These are phyloP conservation scores for Nothophaeocryptopus gaeumannii DNA, from an alignment of 2,329 filamentous ascomycete species.

Conservation along the genomic window DNA sequence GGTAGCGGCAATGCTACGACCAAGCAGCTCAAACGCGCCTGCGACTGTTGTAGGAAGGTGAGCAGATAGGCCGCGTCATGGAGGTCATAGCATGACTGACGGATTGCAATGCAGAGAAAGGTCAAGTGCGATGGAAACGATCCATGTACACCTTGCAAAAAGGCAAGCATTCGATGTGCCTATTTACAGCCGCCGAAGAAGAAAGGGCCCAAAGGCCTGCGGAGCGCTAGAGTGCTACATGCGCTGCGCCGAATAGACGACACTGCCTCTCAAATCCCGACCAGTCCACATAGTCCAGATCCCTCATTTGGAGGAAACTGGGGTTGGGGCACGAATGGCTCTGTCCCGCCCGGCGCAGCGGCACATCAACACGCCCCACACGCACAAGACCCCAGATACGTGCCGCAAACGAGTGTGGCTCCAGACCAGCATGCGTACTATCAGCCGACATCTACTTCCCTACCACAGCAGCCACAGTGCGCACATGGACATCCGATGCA, in stretches of 20 bases:
- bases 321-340: slow-evolving; percentile 26
- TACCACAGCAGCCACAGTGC: slow-evolving; percentile 12
- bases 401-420: slow-evolving; percentile 20
- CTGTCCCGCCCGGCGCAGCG: slow-evolving; percentile 9
- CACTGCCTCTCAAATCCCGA: slow-evolving; percentile 24
- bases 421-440: slow-evolving; percentile 25
- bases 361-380: slow-evolving; percentile 9
- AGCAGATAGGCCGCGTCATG: slow-evolving; percentile 18
- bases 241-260: slow-evolving; percentile 36
- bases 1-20: slow-evolving; percentile 13
- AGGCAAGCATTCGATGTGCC: slow-evolving; percentile 36
- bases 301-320: slow-evolving; percentile 29
- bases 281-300: slow-evolving; percentile 25
- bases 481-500: neutral
- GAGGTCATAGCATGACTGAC: slow-evolving; percentile 34
- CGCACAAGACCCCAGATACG: slow-evolving; percentile 12
- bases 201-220: slow-evolving; percentile 38
- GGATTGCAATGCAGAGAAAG: slow-evolving; percentile 38
- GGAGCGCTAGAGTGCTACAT: slow-evolving; percentile 35
- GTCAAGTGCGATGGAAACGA: slow-evolving; percentile 36
- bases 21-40: slow-evolving; percentile 33
- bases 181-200: slow-evolving; percentile 38
- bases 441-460: slow-evolving; percentile 19
- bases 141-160: slow-evolving; percentile 36
- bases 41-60: slow-evolving; percentile 37